Base-by-base conservation (phyloP, 192 early-diverging fungal species). In the Phycomyces nitens region DNA sequence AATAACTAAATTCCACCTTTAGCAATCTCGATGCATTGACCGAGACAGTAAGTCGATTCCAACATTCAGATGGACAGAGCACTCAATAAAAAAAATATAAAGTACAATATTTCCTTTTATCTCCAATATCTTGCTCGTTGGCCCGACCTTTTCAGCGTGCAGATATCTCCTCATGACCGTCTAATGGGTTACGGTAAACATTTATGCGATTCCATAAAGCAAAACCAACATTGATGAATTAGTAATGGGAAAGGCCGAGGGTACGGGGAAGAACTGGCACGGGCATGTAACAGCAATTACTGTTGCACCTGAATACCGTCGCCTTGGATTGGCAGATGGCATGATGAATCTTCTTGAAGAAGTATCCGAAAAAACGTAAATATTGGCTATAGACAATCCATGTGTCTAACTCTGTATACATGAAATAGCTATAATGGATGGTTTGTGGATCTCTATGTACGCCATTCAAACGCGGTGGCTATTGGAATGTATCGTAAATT, bases 251-350 rank as follows among this genome's bases (percentile, higher is more conserved):
- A 99, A 99, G 68, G 92, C 93, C 12, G 97, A 99, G 70, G 97
- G 95, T 55, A 79, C 74, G 0, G 85, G 82, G 38, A 86, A 88
- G 59, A 82, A 91, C 26, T 97, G 95, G 95, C 97, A 99, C 70
- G 97, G 97, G 6, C 97, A 99, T 68, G 97, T 99, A 27, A 97
- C 97, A 2, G 97, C 97, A 9, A 82, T 99, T 38, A 97, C 97
- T 5, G 97, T 99, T 0, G 92, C 92, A 0, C 94, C 97, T 16
- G 94, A 97, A 69, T 97, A 89, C 69, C 89, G 97, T 40, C 84
- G 95, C 12, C 74, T 97, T 64, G 94, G 95, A 5, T 84, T 99
- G 0, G 97, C 92, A 5, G 81, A 89, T 47, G 82, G 86, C 11
- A 85, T 99, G 71, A 97, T 99, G 95, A 72, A 81, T 16, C 75